A percentile compares a stretch with the other conserved stretches of the same genome.
Evolutionary conservation across 1,284 basidiomycete genomes (phyloP).

Genomic region (Sporisorium iseilematis-ciliati): DNA sequence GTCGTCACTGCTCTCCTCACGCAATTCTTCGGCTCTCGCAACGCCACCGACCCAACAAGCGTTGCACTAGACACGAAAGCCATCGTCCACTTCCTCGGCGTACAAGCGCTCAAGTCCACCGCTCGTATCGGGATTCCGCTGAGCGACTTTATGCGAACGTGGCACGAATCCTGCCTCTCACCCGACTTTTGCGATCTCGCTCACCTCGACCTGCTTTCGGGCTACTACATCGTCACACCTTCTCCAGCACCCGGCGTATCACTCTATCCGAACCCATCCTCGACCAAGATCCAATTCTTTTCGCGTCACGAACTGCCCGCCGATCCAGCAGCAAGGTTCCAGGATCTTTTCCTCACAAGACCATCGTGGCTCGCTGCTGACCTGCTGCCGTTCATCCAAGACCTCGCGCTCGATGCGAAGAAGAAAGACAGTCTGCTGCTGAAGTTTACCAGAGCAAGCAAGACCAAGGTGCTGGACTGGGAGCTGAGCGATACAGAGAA

Average conservation of each 20-base stretch:
- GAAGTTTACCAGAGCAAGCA: slow-evolving; percentile 53
- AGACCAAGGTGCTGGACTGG: slow-evolving; percentile 47
- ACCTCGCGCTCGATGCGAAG: slow-evolving; percentile 48
- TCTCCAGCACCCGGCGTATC: slow-evolving; percentile 38
- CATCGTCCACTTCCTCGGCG: slow-evolving; percentile 54
- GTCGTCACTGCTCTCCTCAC: slow-evolving; percentile 52
- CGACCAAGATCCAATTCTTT: slow-evolving; percentile 58
- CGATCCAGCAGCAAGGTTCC: slow-evolving; percentile 64
- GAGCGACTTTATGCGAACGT: slow-evolving; percentile 25
- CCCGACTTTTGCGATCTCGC: slow-evolving; percentile 23
- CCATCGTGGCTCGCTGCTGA: slow-evolving; percentile 64
- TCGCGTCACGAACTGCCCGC: slow-evolving; percentile 59
- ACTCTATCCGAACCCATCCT: slow-evolving; percentile 17
- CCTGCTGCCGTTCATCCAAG: slow-evolving; percentile 69
- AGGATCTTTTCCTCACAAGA: slow-evolving; percentile 64
- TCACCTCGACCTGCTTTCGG: slow-evolving; percentile 31
- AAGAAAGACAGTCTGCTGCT: slow-evolving; percentile 56
- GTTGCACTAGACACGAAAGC: slow-evolving; percentile 41
- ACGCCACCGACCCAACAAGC: background rate
- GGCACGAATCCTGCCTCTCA: slow-evolving; percentile 34
- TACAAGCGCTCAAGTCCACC: slow-evolving; percentile 44
- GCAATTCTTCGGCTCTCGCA: slow-evolving; percentile 56
- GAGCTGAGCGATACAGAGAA: slow-evolving; percentile 39
- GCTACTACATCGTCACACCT: slow-evolving; percentile 55
- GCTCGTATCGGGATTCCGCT: slow-evolving; percentile 39